Percentiles rank a stretch among this genome's conserved stretches.
These are phyloP conservation scores for Vigna nakashimae DNA, from an alignment of 306 rosid genomes.

Conservation along the genomic window DNA sequence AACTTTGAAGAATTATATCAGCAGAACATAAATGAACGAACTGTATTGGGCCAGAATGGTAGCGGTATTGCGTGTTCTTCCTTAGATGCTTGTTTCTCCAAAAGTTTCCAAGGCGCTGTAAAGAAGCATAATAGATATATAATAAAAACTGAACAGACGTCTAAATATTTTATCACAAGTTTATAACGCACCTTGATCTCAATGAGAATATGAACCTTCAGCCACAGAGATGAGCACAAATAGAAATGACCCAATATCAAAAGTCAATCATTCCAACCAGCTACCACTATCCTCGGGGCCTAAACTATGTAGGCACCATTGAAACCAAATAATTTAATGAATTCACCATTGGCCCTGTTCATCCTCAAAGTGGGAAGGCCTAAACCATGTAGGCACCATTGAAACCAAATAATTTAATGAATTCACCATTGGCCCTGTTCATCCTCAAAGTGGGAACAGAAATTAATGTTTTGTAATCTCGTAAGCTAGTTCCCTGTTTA, in stretches of 20 bases:
- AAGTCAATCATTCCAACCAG: neutral
- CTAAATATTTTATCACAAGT: neutral
- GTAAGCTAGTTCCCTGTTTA: constrained; percentile 9
- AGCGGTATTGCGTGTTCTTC: neutral
- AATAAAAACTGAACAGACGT: neutral
- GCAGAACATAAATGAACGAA: neutral
- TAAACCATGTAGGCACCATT: neutral
- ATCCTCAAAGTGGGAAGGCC: neutral
- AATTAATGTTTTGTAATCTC: neutral
- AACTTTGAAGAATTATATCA: neutral
- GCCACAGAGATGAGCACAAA: constrained; percentile 5
- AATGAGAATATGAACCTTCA: neutral
- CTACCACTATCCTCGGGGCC: neutral
- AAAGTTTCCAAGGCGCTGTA: neutral
- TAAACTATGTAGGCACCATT: neutral
- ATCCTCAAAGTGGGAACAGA: neutral
- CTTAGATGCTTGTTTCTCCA: neutral
- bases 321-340: neutral
- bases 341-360: neutral
- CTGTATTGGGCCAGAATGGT: neutral
- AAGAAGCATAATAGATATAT: neutral
- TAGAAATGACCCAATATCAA: neutral
- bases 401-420: neutral
- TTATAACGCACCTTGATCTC: neutral
- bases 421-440: neutral